Percentiles rank a stretch among this genome's conserved stretches.
Evolutionary conservation across 2,329 filamentous ascomycete species (phyloP).

Genomic region (Fusarium anguioides): DNA sequence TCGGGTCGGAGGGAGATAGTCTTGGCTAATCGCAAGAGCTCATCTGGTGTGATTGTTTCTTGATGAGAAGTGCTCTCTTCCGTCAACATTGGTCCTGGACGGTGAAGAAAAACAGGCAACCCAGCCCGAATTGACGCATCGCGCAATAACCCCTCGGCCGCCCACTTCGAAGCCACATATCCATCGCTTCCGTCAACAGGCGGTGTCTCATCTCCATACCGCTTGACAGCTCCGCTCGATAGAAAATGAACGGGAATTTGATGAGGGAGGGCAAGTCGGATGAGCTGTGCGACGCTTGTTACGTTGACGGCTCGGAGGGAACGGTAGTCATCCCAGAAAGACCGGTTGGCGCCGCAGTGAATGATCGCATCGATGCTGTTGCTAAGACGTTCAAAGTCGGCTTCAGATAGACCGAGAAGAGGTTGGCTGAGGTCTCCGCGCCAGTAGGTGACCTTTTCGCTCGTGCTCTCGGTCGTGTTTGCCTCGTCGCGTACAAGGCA

Average conservation of each 20-base stretch:
- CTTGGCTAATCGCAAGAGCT: background rate
- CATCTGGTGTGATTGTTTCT: background rate
- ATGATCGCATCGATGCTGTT: constrained; percentile 59
- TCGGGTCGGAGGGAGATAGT: background rate
- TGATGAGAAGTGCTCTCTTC: no score
- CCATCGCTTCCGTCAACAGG: constrained; percentile 39
- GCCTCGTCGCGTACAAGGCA: constrained; percentile 53
- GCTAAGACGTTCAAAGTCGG: constrained; percentile 46
- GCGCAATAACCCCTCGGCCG: constrained; percentile 47
- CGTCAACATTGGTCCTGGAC: background rate
- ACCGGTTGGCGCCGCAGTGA: constrained; percentile 56
- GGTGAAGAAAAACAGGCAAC: constrained; percentile 24
- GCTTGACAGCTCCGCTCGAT: constrained; percentile 38
- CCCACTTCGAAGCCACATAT: constrained; percentile 52
- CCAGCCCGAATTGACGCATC: constrained; percentile 17
- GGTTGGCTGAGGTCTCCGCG: constrained; percentile 52
- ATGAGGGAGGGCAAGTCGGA: constrained; percentile 9
- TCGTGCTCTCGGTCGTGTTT: accelerated
- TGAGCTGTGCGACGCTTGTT: constrained; percentile 45
- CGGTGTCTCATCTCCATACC: background rate
- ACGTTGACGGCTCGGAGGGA: constrained; percentile 47
- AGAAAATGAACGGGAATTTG: constrained; percentile 52
- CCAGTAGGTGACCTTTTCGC: constrained; percentile 49
- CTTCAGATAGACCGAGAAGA: constrained; percentile 53
- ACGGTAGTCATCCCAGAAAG: constrained; percentile 49